Percentiles rank a stretch among this genome's conserved stretches.
phyloP scores from a whole-genome alignment of 768 basidiomycete genomes.

The Phallus indusiatus region DNA sequence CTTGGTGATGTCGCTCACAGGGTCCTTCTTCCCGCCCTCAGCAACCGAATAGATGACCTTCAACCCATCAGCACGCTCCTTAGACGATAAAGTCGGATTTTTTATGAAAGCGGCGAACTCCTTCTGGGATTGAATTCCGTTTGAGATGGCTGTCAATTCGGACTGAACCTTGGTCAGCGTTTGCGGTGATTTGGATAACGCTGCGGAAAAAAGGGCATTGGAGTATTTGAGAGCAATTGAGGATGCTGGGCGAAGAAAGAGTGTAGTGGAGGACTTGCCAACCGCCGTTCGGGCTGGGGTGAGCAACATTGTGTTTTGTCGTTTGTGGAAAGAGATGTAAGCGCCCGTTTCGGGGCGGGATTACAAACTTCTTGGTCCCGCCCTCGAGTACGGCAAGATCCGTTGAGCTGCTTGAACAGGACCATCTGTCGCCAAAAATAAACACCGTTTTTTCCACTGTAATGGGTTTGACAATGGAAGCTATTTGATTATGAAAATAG shows the following conservation, averaged over 20 bases:
- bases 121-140: conserved; percentile 55
- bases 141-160: conserved; percentile 67
- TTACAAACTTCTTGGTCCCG: too few relatives aligned
- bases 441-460: too few relatives aligned
- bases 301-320: conserved; percentile 38
- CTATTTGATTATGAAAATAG: too few relatives aligned
- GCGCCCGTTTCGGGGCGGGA: neutral
- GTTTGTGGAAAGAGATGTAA: neutral
- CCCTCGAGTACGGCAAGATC: too few relatives aligned
- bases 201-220: conserved; percentile 71
- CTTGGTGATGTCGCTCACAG: conserved; percentile 79
- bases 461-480: too few relatives aligned
- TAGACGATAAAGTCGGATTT: conserved; percentile 85
- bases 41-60: conserved; percentile 55
- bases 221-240: conserved; percentile 78
- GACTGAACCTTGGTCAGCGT: conserved; percentile 77
- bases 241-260: conserved; percentile 66
- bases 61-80: conserved; percentile 67
- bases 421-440: too few relatives aligned
- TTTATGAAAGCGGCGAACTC: conserved; percentile 63
- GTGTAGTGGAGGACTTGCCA: conserved; percentile 30
- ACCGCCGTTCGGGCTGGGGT: conserved; percentile 43
- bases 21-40: conserved; percentile 63
- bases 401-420: too few relatives aligned
- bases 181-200: conserved; percentile 74